Conservation (phyloP, 345 rosid species). For the Aurinia saxatilis region DNA sequence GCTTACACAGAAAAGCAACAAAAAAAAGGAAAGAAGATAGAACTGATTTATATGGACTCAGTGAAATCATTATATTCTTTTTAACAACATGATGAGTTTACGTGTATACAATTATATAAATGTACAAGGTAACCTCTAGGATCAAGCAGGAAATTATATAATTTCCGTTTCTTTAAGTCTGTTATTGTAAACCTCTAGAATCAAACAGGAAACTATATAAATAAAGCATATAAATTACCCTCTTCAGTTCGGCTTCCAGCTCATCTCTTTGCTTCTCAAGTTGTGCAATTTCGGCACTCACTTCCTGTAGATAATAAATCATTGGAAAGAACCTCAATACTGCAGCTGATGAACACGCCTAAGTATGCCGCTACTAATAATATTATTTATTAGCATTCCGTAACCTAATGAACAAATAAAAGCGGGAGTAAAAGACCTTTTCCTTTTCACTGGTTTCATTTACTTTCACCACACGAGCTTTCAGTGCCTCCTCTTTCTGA, state of each 20-base stretch:
- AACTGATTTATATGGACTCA: not conserved
- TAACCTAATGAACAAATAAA: constrained; percentile 1
- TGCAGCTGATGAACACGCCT: constrained; percentile 1
- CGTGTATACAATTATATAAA: not conserved
- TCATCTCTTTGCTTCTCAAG: constrained; percentile 79
- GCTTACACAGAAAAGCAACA: not conserved
- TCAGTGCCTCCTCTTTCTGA: constrained; percentile 86
- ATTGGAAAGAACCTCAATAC: constrained; percentile 13
- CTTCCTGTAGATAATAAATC: constrained; percentile 49
- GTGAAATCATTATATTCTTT: not conserved
- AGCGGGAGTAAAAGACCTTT: constrained; percentile 39
- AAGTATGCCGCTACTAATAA: not conserved
- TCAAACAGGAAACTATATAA: not conserved
- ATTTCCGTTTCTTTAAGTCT: not conserved
- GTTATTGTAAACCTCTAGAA: not conserved
- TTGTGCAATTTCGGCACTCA: constrained; percentile 65
- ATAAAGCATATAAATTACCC: constrained; percentile 36
- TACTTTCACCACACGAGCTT: constrained; percentile 75
- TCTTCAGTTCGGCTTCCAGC: constrained; percentile 89
- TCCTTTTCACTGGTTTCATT: constrained; percentile 71
- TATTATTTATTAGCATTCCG: not conserved
- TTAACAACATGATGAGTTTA: not conserved
- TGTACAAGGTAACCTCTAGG: not conserved
- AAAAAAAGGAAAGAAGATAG: not conserved
- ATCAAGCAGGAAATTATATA: constrained; percentile 2